phyloP scores from a whole-genome alignment of 2,329 filamentous ascomycete species.

The Aspergillus melleus region DNA sequence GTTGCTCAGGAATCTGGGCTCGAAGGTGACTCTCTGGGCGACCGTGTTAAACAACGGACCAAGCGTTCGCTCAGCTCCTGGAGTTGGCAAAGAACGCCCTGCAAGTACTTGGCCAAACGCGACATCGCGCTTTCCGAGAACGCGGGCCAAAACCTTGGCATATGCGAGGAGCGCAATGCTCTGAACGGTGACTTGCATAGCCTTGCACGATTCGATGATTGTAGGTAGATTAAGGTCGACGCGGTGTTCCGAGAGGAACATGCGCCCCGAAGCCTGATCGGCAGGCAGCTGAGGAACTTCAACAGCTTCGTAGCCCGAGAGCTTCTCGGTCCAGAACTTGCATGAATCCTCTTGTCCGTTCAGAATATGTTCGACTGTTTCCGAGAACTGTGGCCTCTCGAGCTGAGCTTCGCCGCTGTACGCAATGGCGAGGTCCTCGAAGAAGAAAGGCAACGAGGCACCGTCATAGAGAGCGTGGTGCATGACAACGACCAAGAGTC shows the following conservation, averaged over 20 bases:
- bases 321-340: conserved; percentile 24
- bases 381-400: conserved; percentile 31
- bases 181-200: conserved; percentile 32
- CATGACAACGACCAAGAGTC: conserved; percentile 62
- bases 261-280: conserved; percentile 8
- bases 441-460: conserved; percentile 73
- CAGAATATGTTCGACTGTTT: conserved; percentile 56
- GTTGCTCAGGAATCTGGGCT: conserved; percentile 40
- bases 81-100: conserved; percentile 50
- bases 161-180: conserved; percentile 31
- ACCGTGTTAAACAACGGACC: conserved; percentile 60
- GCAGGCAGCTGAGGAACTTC: conserved; percentile 21
- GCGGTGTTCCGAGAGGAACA: conserved; percentile 20
- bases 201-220: conserved; percentile 23
- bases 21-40: conserved; percentile 43
- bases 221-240: conserved; percentile 19
- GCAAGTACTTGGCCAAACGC: conserved; percentile 54
- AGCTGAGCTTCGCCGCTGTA: conserved; percentile 50
- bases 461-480: conserved; percentile 86
- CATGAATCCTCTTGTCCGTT: conserved; percentile 47
- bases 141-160: conserved; percentile 29
- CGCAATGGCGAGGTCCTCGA: conserved; percentile 63
- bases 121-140: conserved; percentile 34
- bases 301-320: conserved; percentile 22
- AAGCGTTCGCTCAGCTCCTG: conserved; percentile 48